phyloP scores from a whole-genome alignment of 495 filamentous ascomycete species.

The Cetradonia linearis region DNA sequence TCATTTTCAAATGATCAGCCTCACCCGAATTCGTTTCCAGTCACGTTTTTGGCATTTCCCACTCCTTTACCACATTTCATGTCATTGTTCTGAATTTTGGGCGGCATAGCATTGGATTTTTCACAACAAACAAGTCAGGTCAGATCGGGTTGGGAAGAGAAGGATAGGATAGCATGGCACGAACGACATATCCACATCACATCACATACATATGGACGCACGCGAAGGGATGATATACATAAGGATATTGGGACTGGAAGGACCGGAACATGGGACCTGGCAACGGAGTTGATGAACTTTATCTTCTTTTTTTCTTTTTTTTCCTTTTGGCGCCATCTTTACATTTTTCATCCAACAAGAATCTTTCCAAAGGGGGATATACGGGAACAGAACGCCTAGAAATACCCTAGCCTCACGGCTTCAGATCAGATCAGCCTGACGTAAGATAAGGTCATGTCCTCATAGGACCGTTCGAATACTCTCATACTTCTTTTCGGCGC shows the following conservation, averaged over 20 bases:
- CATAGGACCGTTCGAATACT: neutral
- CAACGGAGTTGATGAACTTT: neutral
- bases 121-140: neutral
- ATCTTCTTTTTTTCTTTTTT: neutral
- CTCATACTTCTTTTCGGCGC: neutral
- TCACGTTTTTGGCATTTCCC: constrained; percentile 16
- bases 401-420: constrained; percentile 32
- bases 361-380: neutral
- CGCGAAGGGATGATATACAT: neutral
- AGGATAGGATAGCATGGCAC: neutral
- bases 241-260: neutral
- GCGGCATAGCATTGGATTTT: constrained; percentile 19
- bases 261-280: neutral
- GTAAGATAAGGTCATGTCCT: constrained; percentile 3
- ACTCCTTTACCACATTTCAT: constrained; percentile 11
- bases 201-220: neutral
- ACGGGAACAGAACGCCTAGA: constrained; percentile 18
- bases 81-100: constrained; percentile 18
- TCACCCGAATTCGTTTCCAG: neutral
- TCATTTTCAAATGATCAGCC: neutral
- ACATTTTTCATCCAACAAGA: neutral
- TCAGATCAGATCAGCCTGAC: neutral
- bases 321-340: constrained; percentile 6
- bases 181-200: neutral
- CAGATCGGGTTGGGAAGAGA: neutral